These are phyloP conservation scores for Hydnomerulius pinastri DNA, from an alignment of 768 basidiomycete species.

Conservation along the genomic window DNA sequence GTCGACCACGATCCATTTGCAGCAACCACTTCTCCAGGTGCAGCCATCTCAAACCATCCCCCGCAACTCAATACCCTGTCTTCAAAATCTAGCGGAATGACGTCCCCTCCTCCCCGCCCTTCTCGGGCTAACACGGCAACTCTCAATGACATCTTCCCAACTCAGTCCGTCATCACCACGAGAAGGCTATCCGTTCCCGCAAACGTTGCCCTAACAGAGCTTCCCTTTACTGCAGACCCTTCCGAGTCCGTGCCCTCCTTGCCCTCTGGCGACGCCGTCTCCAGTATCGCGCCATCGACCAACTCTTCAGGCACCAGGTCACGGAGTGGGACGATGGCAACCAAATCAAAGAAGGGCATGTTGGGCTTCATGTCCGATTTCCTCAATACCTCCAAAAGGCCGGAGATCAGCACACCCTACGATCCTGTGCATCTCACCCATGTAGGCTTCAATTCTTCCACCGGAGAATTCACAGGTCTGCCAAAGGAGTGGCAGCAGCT, in stretches of 20 bases:
- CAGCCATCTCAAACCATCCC: constrained; percentile 23
- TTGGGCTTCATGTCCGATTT: constrained; percentile 68
- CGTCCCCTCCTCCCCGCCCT: constrained; percentile 73
- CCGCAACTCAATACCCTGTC: constrained; percentile 30
- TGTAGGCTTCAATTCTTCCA: constrained; percentile 98
- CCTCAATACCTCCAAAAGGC: constrained; percentile 72
- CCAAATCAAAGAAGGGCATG: constrained; percentile 64
- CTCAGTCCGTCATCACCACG: constrained; percentile 40
- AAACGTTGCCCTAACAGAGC: constrained; percentile 27
- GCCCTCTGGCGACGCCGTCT: constrained; percentile 13
- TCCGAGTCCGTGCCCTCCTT: constrained; percentile 24
- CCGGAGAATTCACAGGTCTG: constrained; percentile 96
- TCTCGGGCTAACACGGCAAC: constrained; percentile 85
- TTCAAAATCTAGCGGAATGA: constrained; percentile 35
- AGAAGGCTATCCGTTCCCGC: constrained; percentile 56
- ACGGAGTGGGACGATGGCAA: constrained; percentile 43
- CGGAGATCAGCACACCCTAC: constrained; percentile 96
- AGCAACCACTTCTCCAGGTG: constrained; percentile 20
- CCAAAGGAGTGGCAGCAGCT: constrained; percentile 99
- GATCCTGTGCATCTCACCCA: constrained; percentile 99
- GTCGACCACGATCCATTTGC: constrained; percentile 65
- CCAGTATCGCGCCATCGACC: constrained; percentile 6
- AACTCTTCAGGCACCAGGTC: constrained; percentile 34
- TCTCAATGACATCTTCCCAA: constrained; percentile 70
- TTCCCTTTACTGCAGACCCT: constrained; percentile 20